Evolutionary conservation across 441 rosid species (phyloP), one percentile per base, ranked within the genome.

Genomic region (Metrosideros polymorpha): DNA sequence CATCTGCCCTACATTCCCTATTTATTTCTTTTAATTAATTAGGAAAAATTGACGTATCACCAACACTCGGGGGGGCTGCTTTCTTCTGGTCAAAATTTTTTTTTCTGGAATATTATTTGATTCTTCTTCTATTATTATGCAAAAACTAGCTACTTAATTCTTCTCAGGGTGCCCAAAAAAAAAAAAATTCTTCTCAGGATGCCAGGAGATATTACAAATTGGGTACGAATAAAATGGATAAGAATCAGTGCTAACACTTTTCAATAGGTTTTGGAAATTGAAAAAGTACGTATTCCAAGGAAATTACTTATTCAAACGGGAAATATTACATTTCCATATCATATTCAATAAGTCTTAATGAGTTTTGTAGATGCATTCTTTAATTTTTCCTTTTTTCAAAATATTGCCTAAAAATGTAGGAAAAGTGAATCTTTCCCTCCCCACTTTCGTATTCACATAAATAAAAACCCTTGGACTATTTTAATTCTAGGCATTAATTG

Each of bases 381-480:
- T 14, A 50, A 50, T 50, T 50, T 50, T 50, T 50, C 52, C 52
- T 14, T 6, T 6, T 50, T 50, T 50, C 52, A 50, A 50, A 14
- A 6, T 50, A 50, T 50, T 2, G 17, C 52, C 52, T 14, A 14
- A 50, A 50, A 14, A 50, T 14, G 52, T 5, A 50, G 15, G 52
- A 50, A 50, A 14, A 50, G 18, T 5, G 5, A 4, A 14, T 50
- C 18, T 50, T 14, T 50, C 18, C 52, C 42, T 4, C 25, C 56
- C 30, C 75, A 30, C 13, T 61, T 61, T 61, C 75, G 4, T 61
- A 1, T 61, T 30, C 25, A 61, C 32, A 17, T 61, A 30, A 61
- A 18, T 17, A 29, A 6, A 18, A 30, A 61, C 30, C 0, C 6
- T 18, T 0, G 42, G 42, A 30, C 1, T 6, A 17, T 0, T 2